Base-by-base conservation (phyloP, 192 early-diverging fungal genomes). In the Physocladia obscura region DNA sequence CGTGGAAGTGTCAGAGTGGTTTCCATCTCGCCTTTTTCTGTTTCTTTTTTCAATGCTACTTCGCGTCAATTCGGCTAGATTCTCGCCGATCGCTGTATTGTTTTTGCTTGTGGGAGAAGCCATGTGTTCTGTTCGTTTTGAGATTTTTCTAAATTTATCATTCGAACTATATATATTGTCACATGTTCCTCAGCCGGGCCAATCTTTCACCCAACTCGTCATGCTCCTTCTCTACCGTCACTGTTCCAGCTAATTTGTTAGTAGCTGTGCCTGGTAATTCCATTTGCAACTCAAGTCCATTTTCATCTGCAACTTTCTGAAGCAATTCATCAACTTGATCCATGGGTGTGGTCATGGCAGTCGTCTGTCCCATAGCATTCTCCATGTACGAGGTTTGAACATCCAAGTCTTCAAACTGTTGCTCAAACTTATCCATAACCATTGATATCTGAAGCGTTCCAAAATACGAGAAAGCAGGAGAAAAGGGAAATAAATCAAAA, bases 401-500 rank as follows among this genome's bases (percentile, higher is more conserved):
- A 78, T 99, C 95, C 37, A 99, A 75, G 77, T 99, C 92, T 70
- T 99, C 97, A 76, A 97, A 96, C 78, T 97, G 95, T 8, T 78
- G 79, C 75, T 99, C 95, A 70, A 99, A 98, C 71, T 91, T 94
- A 80, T 98, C 97, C 95, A 99, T 99, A n/a, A 97, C 89, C 85
- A 89, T 79, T 1, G 94, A 93, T 49, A 99, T 96, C 89, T 49
- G 29, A n/a, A 38, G 44, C 36, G 40, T 74, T 6, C 35, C 73
- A 62, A 74, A 26, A 74, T 56, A 44, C 6, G 30, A 39, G 68
- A 70, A 0, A 69, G 72, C 11, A 65, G 75, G 24, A 72, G 17
- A 56, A 75, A 24, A 0, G 35, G 22, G 0, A 24, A 70, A 22
- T 0, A 74, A 60, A 24, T 4, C 54, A 55, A n/a, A n/a, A n/a